A percentile compares a stretch with the other conserved stretches of the same genome.
These are phyloP conservation scores for Papiliotrema laurentii DNA, from an alignment of 1,284 basidiomycete species.

Conservation along the genomic window DNA sequence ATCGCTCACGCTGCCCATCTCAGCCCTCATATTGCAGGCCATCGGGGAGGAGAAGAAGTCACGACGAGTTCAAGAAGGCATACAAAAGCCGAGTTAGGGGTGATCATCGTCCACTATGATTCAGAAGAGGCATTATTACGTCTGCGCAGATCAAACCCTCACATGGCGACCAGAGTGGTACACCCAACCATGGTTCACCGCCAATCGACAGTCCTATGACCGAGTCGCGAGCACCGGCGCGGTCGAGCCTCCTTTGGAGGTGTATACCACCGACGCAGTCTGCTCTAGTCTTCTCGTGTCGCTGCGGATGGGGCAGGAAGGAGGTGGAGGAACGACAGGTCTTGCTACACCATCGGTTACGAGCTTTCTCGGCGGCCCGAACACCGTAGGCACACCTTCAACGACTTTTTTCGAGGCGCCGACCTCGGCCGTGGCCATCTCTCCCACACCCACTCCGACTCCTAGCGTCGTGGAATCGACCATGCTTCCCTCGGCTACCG, in stretches of 20 bases:
- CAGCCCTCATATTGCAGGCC: too few species aligned
- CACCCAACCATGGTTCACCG: slow-evolving; percentile 32
- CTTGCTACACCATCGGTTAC: too few species aligned
- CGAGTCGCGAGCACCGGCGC: slow-evolving; percentile 24
- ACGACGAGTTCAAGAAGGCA: too few species aligned
- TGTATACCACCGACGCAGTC: slow-evolving; percentile 13
- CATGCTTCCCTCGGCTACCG: not conserved
- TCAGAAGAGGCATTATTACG: slow-evolving; percentile 21
- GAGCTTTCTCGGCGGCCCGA: too few species aligned
- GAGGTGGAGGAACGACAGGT: too few species aligned
- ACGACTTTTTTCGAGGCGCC: not conserved
- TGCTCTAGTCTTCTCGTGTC: slow-evolving; percentile 10
- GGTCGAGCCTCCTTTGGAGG: slow-evolving; percentile 27
- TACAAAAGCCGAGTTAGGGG: not conserved
- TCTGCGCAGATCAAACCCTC: slow-evolving; percentile 18
- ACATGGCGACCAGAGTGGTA: slow-evolving; percentile 32
- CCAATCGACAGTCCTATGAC: slow-evolving; percentile 23
- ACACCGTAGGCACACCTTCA: too few species aligned
- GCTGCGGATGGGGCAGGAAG: too few species aligned
- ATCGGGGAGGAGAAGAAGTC: too few species aligned
- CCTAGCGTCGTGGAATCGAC: slow-evolving; percentile 1
- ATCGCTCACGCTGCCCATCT: too few species aligned
- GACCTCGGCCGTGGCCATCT: not conserved
- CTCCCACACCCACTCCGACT: not conserved
- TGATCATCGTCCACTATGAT: not conserved